These are phyloP conservation scores for Ostreobium quekettii DNA, from an alignment of 139 green algal genomes.

Conservation along the genomic window DNA sequence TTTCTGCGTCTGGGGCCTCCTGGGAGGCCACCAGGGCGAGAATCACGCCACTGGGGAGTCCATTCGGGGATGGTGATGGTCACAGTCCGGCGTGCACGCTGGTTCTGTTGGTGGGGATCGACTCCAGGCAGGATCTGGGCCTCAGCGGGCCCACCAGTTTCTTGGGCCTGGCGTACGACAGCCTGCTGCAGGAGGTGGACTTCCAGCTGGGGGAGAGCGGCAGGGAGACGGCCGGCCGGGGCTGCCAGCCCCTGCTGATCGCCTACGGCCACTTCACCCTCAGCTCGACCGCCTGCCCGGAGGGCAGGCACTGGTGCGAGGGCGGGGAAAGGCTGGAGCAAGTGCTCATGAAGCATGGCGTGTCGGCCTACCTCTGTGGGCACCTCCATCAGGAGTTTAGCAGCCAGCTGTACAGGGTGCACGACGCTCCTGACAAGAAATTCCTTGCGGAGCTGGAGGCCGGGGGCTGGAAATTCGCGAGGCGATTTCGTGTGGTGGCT, in stretches of 20 bases:
- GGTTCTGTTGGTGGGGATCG: constrained; percentile 43
- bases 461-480: constrained; percentile 54
- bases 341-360: constrained; percentile 8
- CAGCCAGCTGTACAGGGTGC: constrained; percentile 39
- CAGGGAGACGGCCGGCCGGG: neutral
- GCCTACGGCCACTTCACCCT: constrained; percentile 60
- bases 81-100: constrained; percentile 25
- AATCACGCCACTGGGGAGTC: constrained; percentile 14
- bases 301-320: neutral
- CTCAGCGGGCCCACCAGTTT: constrained; percentile 56
- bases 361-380: constrained; percentile 41
- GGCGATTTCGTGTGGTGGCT: constrained; percentile 38
- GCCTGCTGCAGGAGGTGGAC: constrained; percentile 1
- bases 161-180: constrained; percentile 22
- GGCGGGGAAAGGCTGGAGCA: constrained; percentile 1
- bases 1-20: neutral
- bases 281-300: constrained; percentile 20
- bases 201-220: neutral
- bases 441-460: constrained; percentile 51
- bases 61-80: neutral
- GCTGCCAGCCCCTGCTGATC: constrained; percentile 25
- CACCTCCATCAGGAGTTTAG: constrained; percentile 63
- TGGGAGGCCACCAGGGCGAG: neutral
- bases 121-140: constrained; percentile 39
- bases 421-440: constrained; percentile 18